These are phyloP conservation scores for Datura wrightii DNA, from an alignment of 257 asterid genomes.

Conservation along the genomic window DNA sequence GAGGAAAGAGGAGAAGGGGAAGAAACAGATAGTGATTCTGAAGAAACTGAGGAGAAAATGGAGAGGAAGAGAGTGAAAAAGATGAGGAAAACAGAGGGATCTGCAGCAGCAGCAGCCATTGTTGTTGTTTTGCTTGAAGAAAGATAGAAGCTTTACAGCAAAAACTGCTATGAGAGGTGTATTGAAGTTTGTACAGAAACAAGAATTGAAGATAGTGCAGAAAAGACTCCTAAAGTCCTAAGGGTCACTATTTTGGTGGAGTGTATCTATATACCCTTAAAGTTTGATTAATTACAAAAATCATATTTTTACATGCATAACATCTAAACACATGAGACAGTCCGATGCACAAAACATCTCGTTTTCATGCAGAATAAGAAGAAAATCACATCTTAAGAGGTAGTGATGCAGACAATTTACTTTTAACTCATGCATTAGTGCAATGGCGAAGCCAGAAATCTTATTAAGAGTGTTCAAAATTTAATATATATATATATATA, in stretches of 20 bases:
- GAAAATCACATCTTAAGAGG: too few relatives aligned
- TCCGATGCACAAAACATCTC: too few relatives aligned
- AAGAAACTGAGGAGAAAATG: slow-evolving; percentile 35
- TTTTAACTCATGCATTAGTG: too few relatives aligned
- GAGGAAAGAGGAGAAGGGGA: not conserved
- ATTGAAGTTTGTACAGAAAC: not conserved
- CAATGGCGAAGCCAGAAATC: too few relatives aligned
- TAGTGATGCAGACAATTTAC: too few relatives aligned
- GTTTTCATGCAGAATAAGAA: too few relatives aligned
- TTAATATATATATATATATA: too few relatives aligned
- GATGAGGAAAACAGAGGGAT: slow-evolving; percentile 9
- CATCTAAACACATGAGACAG: too few relatives aligned
- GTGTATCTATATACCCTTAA: not conserved
- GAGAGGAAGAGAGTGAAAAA: slow-evolving; percentile 32
- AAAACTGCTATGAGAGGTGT: not conserved
- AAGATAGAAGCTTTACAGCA: too few relatives aligned
- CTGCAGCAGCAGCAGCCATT: slow-evolving; percentile 25
- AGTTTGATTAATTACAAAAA: not conserved
- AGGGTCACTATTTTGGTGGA: not conserved
- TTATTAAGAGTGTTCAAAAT: too few relatives aligned
- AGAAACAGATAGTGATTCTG: not conserved
- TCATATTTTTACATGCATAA: too few relatives aligned
- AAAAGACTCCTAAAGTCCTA: not conserved
- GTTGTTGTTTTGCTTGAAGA: not conserved
- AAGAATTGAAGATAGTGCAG: not conserved